Conservation (phyloP, 139 green algal genomes). For the Chlamydomonas sp. region DNA sequence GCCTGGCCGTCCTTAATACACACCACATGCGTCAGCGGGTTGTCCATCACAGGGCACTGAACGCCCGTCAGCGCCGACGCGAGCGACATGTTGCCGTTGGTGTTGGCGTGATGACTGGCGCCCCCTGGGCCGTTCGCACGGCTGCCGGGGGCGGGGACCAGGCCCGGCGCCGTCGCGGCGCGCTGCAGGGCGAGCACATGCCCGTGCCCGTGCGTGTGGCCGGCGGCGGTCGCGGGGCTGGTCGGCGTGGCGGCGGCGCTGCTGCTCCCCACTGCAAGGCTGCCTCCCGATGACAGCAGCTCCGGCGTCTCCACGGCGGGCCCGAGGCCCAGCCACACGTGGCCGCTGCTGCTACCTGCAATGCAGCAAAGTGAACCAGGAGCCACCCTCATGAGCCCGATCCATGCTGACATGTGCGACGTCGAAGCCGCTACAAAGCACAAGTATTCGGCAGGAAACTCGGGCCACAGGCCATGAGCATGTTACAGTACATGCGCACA, state of each 20-base stretch:
- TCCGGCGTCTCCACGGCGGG: constrained; percentile 1
- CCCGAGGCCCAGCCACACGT: constrained; percentile 32
- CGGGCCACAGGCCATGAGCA: no score
- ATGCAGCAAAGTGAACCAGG: neutral
- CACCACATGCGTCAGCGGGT: constrained; percentile 17
- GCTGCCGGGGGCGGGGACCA: no score
- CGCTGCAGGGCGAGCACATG: no score
- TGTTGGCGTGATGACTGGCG: no score
- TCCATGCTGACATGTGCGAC: no score
- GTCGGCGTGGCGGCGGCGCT: neutral
- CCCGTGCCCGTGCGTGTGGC: no score
- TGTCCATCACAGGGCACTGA: constrained; percentile 12
- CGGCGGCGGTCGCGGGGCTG: no score
- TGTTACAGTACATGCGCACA: no score
- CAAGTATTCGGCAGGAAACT: no score
- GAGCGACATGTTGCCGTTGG: neutral
- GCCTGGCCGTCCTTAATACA: constrained; percentile 20
- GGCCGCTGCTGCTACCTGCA: neutral
- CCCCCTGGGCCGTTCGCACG: no score
- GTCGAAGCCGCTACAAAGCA: no score
- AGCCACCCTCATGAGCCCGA: neutral
- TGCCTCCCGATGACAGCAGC: neutral
- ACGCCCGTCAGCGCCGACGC: neutral
- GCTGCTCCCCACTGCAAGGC: neutral
- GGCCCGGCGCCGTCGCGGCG: no score